A percentile compares a stretch with the other conserved stretches of the same genome.
These are phyloP conservation scores for Smithsoniella earleae DNA, from an alignment of 163 green algal species.

Conservation along the genomic window DNA sequence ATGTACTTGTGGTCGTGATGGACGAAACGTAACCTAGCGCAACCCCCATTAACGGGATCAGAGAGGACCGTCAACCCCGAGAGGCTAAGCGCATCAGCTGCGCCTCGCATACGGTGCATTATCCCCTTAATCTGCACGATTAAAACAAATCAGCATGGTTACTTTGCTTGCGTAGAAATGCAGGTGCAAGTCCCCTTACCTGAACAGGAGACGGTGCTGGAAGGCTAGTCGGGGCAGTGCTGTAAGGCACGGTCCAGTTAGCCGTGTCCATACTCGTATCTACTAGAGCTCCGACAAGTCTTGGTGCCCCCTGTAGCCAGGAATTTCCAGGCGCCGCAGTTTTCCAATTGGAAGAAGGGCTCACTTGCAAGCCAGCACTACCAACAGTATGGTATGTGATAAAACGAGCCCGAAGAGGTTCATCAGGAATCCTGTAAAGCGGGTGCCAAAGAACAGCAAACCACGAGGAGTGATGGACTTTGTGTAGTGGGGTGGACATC, in stretches of 20 bases:
- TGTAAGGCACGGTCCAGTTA: background rate
- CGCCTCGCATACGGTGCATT: background rate
- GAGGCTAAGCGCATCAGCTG: background rate
- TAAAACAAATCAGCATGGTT: background rate
- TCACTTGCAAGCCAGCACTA: background rate
- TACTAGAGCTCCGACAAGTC: conserved; percentile 12
- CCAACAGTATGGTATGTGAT: conserved; percentile 20
- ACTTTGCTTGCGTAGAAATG: too few species aligned
- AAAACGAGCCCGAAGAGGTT: background rate
- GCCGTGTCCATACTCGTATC: background rate
- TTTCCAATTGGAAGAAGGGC: background rate
- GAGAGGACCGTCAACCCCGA: background rate
- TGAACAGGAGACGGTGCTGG: too few species aligned
- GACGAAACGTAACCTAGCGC: background rate
- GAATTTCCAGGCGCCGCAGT: background rate
- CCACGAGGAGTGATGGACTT: conserved; percentile 18
- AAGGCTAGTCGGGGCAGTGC: background rate
- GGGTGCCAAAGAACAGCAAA: conserved; percentile 27
- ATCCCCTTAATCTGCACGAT: background rate
- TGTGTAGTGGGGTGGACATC: background rate
- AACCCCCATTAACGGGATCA: background rate
- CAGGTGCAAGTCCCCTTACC: too few species aligned
- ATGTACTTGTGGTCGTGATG: conserved; percentile 29
- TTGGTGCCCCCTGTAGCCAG: background rate
- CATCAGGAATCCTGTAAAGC: conserved; percentile 1